A percentile compares a stretch with the other conserved stretches of the same genome.
phyloP scores from a whole-genome alignment of 306 rosid genomes.

The Citrullus amarus region DNA sequence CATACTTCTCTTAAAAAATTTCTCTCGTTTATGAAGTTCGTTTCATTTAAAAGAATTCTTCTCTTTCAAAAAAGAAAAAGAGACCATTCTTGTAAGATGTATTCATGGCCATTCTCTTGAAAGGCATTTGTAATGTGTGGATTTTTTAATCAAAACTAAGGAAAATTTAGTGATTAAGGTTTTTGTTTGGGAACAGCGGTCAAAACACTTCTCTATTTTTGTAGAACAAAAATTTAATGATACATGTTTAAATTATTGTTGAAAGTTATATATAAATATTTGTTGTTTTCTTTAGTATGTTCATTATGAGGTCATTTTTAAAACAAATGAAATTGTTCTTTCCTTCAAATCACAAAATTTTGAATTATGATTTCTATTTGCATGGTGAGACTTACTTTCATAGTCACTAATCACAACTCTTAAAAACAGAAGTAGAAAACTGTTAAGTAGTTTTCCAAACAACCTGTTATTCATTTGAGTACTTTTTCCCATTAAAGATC shows the following conservation, averaged over 20 bases:
- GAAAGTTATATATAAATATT: neutral
- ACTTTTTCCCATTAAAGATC: too few relatives aligned
- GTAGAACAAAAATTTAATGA: neutral
- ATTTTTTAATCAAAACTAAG: neutral
- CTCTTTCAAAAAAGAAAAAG: neutral
- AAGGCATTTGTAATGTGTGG: neutral
- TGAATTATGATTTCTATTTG: neutral
- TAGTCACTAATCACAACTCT: too few relatives aligned
- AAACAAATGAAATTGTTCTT: neutral
- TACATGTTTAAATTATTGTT: neutral
- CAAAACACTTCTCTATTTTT: neutral
- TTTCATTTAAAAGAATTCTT: neutral
- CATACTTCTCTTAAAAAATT: neutral
- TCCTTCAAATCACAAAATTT: neutral
- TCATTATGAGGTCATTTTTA: neutral
- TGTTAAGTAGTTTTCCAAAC: too few relatives aligned
- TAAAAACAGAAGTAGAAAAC: too few relatives aligned
- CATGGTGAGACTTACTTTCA: too few relatives aligned
- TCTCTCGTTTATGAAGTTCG: neutral
- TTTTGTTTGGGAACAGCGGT: neutral
- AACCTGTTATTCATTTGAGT: too few relatives aligned
- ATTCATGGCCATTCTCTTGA: neutral
- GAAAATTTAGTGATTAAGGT: neutral
- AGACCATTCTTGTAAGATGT: neutral
- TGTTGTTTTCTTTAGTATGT: neutral